Percentiles rank a stretch among this genome's conserved stretches.
phyloP scores from a whole-genome alignment of 257 asterid species.

The Solanum megistacrolobum region DNA sequence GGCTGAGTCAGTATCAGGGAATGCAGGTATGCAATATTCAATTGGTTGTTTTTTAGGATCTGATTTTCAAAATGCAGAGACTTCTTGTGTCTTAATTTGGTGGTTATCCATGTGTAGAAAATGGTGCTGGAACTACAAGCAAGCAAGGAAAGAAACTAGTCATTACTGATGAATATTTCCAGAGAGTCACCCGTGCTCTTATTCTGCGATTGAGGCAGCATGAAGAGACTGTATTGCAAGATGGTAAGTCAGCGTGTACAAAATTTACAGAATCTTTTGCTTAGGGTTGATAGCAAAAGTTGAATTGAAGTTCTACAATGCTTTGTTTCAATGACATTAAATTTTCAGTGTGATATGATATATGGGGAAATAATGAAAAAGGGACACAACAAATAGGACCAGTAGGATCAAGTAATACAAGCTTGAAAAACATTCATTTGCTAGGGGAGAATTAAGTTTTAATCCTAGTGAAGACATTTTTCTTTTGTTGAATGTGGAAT shows the following conservation, averaged over 20 bases:
- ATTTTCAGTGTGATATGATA: neutral
- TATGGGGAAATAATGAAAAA: neutral
- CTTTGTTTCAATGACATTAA: neutral
- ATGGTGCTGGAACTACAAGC: conserved; percentile 27
- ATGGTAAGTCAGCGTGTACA: conserved; percentile 28
- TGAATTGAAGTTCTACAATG: neutral
- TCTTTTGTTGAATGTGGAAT: neutral
- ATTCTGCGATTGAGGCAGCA: conserved; percentile 77
- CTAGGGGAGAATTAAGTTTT: neutral
- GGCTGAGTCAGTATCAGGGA: conserved; percentile 31
- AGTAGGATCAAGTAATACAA: neutral
- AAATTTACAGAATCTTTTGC: neutral
- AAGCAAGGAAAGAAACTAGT: conserved; percentile 67
- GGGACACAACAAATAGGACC: neutral
- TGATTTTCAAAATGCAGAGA: neutral
- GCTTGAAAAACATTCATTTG: neutral
- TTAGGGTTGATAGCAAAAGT: neutral
- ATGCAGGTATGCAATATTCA: conserved; percentile 21
- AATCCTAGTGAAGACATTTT: neutral
- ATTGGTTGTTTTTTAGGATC: neutral
- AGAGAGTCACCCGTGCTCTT: conserved; percentile 84
- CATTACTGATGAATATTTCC: conserved; percentile 75
- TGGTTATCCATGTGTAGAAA: conserved; percentile 33
- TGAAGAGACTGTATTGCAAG: conserved; percentile 52
- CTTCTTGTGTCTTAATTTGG: conserved; percentile 1